Percentiles rank a stretch among this genome's conserved stretches.
These are phyloP conservation scores for Samsoniella hepiali DNA, from an alignment of 2,329 filamentous ascomycete species.

Conservation along the genomic window DNA sequence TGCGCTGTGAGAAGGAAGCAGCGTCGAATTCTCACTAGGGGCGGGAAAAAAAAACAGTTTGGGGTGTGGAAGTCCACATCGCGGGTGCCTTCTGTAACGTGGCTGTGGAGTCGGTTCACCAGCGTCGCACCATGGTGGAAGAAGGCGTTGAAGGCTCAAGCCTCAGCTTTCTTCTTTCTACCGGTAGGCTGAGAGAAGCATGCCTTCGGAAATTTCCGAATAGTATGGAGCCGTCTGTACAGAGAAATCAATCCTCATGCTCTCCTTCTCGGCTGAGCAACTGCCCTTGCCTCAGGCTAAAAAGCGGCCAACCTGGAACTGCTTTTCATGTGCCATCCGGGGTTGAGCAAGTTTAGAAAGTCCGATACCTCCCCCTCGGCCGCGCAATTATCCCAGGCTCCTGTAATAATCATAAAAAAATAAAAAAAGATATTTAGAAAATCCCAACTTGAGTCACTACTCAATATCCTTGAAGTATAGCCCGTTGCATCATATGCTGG, in stretches of 20 bases:
- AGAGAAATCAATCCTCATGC: neutral
- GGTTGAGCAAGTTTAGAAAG: neutral
- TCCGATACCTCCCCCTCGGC: neutral
- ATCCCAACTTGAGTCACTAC: neutral
- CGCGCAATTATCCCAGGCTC: neutral
- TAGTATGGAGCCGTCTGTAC: too few relatives aligned
- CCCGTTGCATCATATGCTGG: neutral
- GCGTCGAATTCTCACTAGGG: neutral
- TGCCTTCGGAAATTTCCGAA: slow-evolving; percentile 5
- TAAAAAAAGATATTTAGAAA: neutral
- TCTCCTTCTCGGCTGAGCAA: too few relatives aligned
- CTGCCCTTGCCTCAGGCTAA: too few relatives aligned
- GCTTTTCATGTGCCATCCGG: neutral
- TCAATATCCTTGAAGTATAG: neutral
- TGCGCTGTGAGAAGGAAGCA: neutral
- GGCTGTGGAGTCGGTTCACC: slow-evolving; percentile 12
- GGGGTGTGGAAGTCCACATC: neutral
- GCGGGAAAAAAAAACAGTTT: neutral
- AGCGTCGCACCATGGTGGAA: slow-evolving; percentile 9
- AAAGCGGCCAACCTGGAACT: neutral
- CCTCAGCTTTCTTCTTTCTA: neutral
- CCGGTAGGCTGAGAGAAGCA: neutral
- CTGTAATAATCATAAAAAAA: neutral
- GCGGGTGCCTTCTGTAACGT: slow-evolving; percentile 1
- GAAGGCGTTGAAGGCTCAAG: neutral